Conservation (phyloP, 441 rosid species). For the Arabidopsis hybrid region DNA sequence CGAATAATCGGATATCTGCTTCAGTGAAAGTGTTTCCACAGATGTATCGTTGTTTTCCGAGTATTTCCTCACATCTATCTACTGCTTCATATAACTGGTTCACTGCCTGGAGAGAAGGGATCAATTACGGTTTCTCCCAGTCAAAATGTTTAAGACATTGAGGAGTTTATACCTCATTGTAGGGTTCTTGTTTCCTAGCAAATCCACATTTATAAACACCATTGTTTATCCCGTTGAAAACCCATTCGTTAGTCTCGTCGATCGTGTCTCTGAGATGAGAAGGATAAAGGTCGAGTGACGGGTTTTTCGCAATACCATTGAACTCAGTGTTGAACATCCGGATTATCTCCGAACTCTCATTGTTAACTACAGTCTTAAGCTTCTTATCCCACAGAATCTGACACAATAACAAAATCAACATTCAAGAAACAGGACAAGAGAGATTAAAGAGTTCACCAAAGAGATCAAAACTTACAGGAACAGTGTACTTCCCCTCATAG, state of each 20-base stretch:
- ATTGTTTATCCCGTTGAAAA: slow-evolving; percentile 69
- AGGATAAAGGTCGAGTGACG: slow-evolving; percentile 76
- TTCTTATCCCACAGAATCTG: slow-evolving; percentile 97
- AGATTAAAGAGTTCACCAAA: slow-evolving; percentile 15
- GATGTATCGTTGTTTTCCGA: slow-evolving; percentile 69
- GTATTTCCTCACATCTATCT: slow-evolving; percentile 84
- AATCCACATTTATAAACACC: slow-evolving; percentile 94
- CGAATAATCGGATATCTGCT: slow-evolving; percentile 79
- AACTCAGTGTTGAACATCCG: slow-evolving; percentile 63
- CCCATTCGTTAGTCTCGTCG: slow-evolving; percentile 80
- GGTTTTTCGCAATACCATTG: slow-evolving; percentile 72
- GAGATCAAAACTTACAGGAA: slow-evolving; percentile 69
- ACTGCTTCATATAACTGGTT: slow-evolving; percentile 68
- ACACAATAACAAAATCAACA: neutral
- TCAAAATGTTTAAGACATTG: neutral
- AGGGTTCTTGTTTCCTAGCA: slow-evolving; percentile 81
- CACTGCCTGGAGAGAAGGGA: slow-evolving; percentile 58
- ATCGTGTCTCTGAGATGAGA: slow-evolving; percentile 57
- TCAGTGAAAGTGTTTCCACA: slow-evolving; percentile 76
- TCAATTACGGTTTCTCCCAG: slow-evolving; percentile 5
- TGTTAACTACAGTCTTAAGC: slow-evolving; percentile 59
- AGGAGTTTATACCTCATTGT: slow-evolving; percentile 64
- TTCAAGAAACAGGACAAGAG: slow-evolving; percentile 15
- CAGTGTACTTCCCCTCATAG: slow-evolving; percentile 80
- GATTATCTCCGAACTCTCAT: slow-evolving; percentile 29